A percentile compares a stretch with the other conserved stretches of the same genome.
Conservation (phyloP, 2,329 filamentous ascomycete genomes). For the Hymenoscyphus scutula region DNA sequence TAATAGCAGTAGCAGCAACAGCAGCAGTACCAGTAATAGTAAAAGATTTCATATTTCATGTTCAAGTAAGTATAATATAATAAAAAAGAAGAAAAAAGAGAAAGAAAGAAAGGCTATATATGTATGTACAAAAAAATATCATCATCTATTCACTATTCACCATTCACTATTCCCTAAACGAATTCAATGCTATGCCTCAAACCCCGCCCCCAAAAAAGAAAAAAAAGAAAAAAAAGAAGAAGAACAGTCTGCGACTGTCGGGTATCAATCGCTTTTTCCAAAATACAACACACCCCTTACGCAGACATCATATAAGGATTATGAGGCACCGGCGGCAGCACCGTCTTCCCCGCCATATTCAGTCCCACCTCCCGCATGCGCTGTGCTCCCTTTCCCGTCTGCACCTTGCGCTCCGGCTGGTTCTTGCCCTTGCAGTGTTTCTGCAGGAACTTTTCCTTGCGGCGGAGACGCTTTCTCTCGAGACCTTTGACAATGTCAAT, state of each 20-base stretch:
- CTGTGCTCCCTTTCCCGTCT: constrained; percentile 84
- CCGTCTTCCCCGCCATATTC: constrained; percentile 77
- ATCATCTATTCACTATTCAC: too few relatives aligned
- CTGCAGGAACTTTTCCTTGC: constrained; percentile 87
- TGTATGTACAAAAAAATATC: too few relatives aligned
- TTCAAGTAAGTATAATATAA: too few relatives aligned
- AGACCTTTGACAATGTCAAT: constrained; percentile 97
- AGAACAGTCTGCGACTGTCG: constrained; percentile 19
- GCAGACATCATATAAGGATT: constrained; percentile 70
- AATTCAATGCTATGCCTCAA: too few relatives aligned
- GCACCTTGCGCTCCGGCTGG: constrained; percentile 60
- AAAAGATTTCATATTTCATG: too few relatives aligned
- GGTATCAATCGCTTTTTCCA: constrained; percentile 10
- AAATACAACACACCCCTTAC: constrained; percentile 42
- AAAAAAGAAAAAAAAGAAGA: too few relatives aligned
- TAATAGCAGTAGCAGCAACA: too few relatives aligned
- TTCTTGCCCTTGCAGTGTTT: constrained; percentile 81
- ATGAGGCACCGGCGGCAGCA: constrained; percentile 45
- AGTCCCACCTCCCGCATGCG: constrained; percentile 91
- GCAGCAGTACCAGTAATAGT: too few relatives aligned
- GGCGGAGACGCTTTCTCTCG: constrained; percentile 88
- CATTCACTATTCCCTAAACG: too few relatives aligned
- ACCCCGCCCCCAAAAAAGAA: too few relatives aligned
- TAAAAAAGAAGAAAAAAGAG: too few relatives aligned
- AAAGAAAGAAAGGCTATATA: too few relatives aligned